phyloP scores from a whole-genome alignment of 495 filamentous ascomycete genomes.

The Penicillium coffeae region DNA sequence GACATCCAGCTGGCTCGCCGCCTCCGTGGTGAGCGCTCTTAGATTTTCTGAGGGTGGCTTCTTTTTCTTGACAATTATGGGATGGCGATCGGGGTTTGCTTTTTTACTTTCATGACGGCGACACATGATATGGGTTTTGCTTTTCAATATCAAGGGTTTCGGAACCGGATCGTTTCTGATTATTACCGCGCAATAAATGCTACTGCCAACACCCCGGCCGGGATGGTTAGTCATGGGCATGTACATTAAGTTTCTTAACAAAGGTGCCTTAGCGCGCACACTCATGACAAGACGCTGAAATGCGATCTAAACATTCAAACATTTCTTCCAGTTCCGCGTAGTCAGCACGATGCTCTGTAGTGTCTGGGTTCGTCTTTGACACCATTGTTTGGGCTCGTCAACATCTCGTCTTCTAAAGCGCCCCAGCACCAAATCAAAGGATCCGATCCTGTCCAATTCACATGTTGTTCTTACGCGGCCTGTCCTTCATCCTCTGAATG shows the following conservation, averaged over 20 bases:
- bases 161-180: conserved; percentile 38
- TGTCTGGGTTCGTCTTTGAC: no score
- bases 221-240: conserved; percentile 43
- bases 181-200: conserved; percentile 35
- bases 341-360: no score
- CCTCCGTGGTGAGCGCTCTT: conserved; percentile 92
- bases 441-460: no score
- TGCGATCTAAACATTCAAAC: conserved; percentile 28
- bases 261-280: conserved; percentile 31
- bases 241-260: conserved; percentile 40
- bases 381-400: no score
- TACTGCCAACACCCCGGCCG: conserved; percentile 27
- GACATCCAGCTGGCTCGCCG: conserved; percentile 96
- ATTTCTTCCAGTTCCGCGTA: no score
- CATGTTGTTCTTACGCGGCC: no score
- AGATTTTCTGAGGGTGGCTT: conserved; percentile 33
- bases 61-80: conserved; percentile 39
- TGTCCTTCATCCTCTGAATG: no score
- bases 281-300: conserved; percentile 42
- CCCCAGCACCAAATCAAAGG: no score
- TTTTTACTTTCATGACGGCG: conserved; percentile 47
- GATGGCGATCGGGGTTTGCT: conserved; percentile 47
- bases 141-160: conserved; percentile 46
- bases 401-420: no score
- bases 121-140: conserved; percentile 48